Evolutionary conservation across 352 stramenopile genomes (phyloP), one percentile per base, ranked within the genome.

Genomic region (Pythium utonaiense): DNA sequence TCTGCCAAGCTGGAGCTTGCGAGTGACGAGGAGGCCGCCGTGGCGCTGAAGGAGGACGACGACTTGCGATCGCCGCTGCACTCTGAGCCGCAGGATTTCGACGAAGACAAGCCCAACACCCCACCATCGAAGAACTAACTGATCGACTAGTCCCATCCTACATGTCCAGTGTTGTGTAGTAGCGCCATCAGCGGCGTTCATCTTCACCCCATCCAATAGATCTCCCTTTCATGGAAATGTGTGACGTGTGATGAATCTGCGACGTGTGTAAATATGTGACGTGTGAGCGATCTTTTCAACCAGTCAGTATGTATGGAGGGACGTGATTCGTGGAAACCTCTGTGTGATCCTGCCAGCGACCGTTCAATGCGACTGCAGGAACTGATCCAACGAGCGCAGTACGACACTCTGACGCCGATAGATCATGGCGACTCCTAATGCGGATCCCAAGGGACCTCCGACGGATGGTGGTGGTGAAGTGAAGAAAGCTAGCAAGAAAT

Each of bases 401-500:
- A n/a, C n/a, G n/a, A n/a, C n/a, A n/a, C n/a, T n/a, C n/a, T n/a
- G n/a, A n/a, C n/a, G n/a, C n/a, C n/a, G n/a, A n/a, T n/a, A n/a
- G n/a, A n/a, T n/a, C n/a, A 60, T 60, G 53, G 51, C 53, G 14
- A 30, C 54, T 4, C 16, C 54, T 10, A 60, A 21, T 24, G 44
- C 57, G 16, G 58, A 65, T 7, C 38, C 58, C 6, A 65, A 64
- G 30, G 30, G 38, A 6, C 30, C 58, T 7, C 22, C 38, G 9
- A 9, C 27, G 10, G 57, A 45, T 19, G 30, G 24, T 13, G 58
- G 24, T 16, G 24, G 5, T 10, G 41, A 19, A 6, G 17, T 31
- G 16, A 65, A 48, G 38, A 65, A 65, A 30, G 9, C 49, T 21
- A 65, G 49, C 49, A 65, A 65, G 38, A 65, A 65, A 30, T 14